Evolutionary conservation across 2,329 filamentous ascomycete species (phyloP), one percentile per base, ranked within the genome.

Genomic region (Rutstroemia sp.): DNA sequence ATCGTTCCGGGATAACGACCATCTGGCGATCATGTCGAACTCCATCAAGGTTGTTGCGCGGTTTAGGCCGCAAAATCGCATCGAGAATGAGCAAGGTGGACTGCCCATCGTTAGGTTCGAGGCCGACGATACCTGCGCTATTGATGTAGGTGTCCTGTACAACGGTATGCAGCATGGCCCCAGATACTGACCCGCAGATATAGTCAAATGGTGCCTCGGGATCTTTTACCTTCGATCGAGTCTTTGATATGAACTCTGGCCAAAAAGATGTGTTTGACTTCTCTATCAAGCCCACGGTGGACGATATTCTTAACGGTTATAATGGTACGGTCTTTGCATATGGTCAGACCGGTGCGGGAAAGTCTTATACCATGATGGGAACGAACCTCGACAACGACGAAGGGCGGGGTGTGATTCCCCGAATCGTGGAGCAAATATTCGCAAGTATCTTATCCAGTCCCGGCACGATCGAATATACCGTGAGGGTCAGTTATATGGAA

Each of bases 351-450:
- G 94, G 94, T 73, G 92, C 92, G 12, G 94, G 94, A 78, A 99
- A 99, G 79, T 97, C 94, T 21, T 97, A 95, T 72, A 97, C 94
- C 53, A 99, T 99, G 94, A 95, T 95, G 90, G 90, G 89, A 59
- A 88, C 88, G 51, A 92, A 92, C 73, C 96, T 99, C 75, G 90
- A 95, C 69, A 90, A 96, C 72, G 85, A 89, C 2, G 81, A 86
- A 37, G 87, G 86, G 63, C 90, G 92, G 71, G 94, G 94, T 79
- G 92, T 99, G 61, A 97, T 96, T 66, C 94, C 94, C 51, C 87
- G 94, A 68, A 97, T 97, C 65, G 87, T 96, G 65, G 90, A 97
- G 74, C 92, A 97, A 75, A 96, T 97, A 71, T 97, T 97, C 71
- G 86, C 88, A 66, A 95, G 89, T 74, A 97, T 97, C 72, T 80